Evolutionary conservation across 768 basidiomycete species (phyloP).

Genomic region (Fibroporia radiculosa): DNA sequence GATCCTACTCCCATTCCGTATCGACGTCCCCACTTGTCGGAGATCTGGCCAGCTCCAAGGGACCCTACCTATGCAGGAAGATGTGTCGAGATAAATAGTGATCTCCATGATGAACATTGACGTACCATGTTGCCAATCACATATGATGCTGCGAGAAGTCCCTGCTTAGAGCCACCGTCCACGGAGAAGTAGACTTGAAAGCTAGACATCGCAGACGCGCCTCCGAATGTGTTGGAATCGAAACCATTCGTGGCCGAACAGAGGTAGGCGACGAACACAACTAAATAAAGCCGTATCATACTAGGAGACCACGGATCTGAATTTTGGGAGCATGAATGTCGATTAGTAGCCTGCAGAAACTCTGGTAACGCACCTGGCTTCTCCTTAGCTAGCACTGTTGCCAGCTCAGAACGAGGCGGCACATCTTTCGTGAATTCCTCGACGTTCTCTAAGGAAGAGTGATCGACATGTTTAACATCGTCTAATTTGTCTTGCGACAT

Average conservation of each 20-base stretch:
- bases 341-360: too few relatives aligned
- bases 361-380: slow-evolving; percentile 1
- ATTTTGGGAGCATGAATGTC: too few relatives aligned
- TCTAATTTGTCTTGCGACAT: slow-evolving; percentile 2
- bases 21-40: slow-evolving; percentile 19
- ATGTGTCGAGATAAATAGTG: neutral
- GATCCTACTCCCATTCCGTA: slow-evolving; percentile 39
- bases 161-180: slow-evolving; percentile 15
- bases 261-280: slow-evolving; percentile 21
- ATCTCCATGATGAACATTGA: neutral
- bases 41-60: slow-evolving; percentile 5
- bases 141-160: slow-evolving; percentile 22
- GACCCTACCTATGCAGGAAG: slow-evolving; percentile 1
- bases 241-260: slow-evolving; percentile 22
- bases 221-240: slow-evolving; percentile 23
- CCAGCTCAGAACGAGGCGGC: neutral
- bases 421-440: neutral
- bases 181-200: slow-evolving; percentile 21
- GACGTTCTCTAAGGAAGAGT: neutral
- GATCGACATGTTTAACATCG: neutral
- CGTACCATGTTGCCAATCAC: slow-evolving; percentile 22
- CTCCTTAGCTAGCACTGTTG: slow-evolving; percentile 3
- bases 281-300: slow-evolving; percentile 10
- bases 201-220: slow-evolving; percentile 20
- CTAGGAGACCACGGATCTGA: slow-evolving; percentile 7